Evolutionary conservation across 2,329 filamentous ascomycete genomes (phyloP), one percentile per base, ranked within the genome.

Genomic region (Fusarium subtropicale): DNA sequence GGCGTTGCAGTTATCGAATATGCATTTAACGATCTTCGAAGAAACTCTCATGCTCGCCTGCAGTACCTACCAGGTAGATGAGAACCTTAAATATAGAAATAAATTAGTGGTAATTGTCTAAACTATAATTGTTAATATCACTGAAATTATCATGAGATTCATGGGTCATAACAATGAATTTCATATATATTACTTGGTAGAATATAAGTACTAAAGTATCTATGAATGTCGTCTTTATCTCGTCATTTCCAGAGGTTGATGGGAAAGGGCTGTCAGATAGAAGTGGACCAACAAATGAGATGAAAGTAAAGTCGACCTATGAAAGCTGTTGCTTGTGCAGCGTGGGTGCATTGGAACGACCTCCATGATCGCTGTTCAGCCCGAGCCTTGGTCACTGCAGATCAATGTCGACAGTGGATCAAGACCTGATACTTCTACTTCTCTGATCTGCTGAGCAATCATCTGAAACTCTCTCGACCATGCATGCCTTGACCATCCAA

Each of bases 11-110:
- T 45, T 66, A 69, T 39, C 36, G 50, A 9, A 22, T 47, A 69
- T 69, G 56, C 41, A n/a, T 30, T n/a, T 69, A 69, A n/a, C 66
- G 53, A 36, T 46, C n/a, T 45, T 31, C 8, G 28, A 20, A 30
- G 12, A 11, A 24, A 3, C 22, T 24, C 13, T 15, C n/a, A 20
- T 16, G 38, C 12, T 15, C 20, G 20, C 20, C 20, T 22, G 20
- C 2, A 16, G 13, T 11, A 36, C 34, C 4, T n/a, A n/a, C 10
- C 34, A n/a, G 9, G 18, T 39, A 22, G n/a, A 12, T 9, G 16
- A 33, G 31, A 6, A 33, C 16, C 33, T 36, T 18, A 8, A 18
- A 9, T n/a, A 39, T 39, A 6, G 18, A 39, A 39, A 20, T 39
- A 20, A 39, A 39, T 38, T 12, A 30, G 28, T 44, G 18, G 9